A percentile compares a stretch with the other conserved stretches of the same genome.
These are phyloP conservation scores for Aspergillus aculeatinus DNA, from an alignment of 2,329 filamentous ascomycete genomes.

Conservation along the genomic window DNA sequence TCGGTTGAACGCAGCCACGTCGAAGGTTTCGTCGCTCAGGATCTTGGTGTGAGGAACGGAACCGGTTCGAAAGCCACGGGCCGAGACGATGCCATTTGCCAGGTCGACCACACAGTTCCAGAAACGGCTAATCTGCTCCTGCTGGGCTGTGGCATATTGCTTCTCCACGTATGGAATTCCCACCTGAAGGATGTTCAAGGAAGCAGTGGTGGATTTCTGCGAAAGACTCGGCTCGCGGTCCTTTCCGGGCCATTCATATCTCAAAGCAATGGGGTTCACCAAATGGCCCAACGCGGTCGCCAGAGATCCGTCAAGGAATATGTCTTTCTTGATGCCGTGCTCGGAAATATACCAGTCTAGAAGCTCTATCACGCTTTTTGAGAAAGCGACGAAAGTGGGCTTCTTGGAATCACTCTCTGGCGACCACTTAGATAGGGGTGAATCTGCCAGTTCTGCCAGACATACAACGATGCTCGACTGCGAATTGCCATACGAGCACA, in stretches of 20 bases:
- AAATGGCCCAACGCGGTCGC: constrained; percentile 65
- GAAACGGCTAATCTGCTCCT: constrained; percentile 54
- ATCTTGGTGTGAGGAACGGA: constrained; percentile 48
- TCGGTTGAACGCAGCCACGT: constrained; percentile 70
- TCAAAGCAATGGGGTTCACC: constrained; percentile 68
- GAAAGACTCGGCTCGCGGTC: constrained; percentile 73
- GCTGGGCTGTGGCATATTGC: constrained; percentile 31
- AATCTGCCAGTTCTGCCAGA: constrained; percentile 67
- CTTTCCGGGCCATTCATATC: constrained; percentile 73
- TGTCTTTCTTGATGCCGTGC: constrained; percentile 56
- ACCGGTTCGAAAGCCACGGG: constrained; percentile 55
- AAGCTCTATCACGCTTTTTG: constrained; percentile 75
- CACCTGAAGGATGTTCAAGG: constrained; percentile 65
- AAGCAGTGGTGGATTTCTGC: constrained; percentile 73
- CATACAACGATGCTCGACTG: constrained; percentile 38
- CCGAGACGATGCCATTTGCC: constrained; percentile 67
- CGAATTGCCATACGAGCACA: constrained; percentile 37
- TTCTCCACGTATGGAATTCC: constrained; percentile 62
- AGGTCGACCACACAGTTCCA: constrained; percentile 69
- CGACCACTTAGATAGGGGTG: constrained; percentile 51
- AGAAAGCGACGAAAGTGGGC: constrained; percentile 85
- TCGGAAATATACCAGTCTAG: constrained; percentile 49
- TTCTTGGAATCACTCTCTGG: constrained; percentile 46
- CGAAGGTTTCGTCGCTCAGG: constrained; percentile 72
- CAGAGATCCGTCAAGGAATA: constrained; percentile 69